phyloP scores from a whole-genome alignment of 2,329 filamentous ascomycete genomes.

The Pseudogymnoascus sp. region DNA sequence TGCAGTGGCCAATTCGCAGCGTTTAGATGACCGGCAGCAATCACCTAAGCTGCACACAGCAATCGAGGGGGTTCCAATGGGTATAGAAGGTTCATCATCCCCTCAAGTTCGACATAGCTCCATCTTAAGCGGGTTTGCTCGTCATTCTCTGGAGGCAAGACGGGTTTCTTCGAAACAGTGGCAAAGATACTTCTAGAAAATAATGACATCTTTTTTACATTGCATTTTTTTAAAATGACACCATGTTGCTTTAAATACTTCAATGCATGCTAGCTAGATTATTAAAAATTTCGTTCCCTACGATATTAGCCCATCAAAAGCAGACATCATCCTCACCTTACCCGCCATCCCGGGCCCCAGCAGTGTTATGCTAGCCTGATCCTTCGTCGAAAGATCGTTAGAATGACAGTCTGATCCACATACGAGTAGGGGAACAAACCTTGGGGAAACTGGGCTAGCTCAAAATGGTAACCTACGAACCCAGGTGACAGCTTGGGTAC shows the following conservation, averaged over 20 bases:
- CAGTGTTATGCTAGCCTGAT: neutral
- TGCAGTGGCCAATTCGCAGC: neutral
- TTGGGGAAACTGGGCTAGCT: neutral
- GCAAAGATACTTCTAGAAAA: neutral
- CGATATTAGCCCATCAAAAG: too few species aligned
- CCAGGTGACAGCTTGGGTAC: neutral
- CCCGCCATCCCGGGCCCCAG: neutral
- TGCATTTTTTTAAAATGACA: too few species aligned
- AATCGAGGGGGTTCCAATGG: neutral
- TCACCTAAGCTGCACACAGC: neutral
- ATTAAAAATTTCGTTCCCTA: too few species aligned
- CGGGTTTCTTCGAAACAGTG: neutral
- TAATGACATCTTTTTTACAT: neutral
- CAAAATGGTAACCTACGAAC: neutral
- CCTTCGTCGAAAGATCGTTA: neutral
- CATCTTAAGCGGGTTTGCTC: neutral
- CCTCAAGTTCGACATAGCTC: neutral
- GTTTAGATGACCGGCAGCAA: neutral
- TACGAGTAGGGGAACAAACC: neutral
- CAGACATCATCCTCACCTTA: neutral
- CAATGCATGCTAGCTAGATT: too few species aligned
- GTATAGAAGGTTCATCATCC: neutral
- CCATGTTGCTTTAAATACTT: too few species aligned
- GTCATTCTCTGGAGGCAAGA: neutral
- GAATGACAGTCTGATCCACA: neutral